These are phyloP conservation scores for Cutaneotrichosporon cutaneum DNA, from an alignment of 1,284 basidiomycete genomes.

Conservation along the genomic window DNA sequence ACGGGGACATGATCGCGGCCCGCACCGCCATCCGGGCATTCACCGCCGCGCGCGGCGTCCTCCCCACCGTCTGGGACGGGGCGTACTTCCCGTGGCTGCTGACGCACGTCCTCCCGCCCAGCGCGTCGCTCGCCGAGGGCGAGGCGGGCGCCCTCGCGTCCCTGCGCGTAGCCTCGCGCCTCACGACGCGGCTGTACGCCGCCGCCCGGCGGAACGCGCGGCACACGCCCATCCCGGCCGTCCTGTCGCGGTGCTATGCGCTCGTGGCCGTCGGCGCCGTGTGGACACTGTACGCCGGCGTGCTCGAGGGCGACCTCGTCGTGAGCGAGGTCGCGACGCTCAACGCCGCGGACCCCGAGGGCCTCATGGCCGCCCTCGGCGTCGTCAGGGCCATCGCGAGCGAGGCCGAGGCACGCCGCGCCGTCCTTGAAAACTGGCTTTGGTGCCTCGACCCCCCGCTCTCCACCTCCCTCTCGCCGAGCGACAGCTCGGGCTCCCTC, in stretches of 20 bases:
- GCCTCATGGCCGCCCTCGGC: background rate
- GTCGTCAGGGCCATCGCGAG: background rate
- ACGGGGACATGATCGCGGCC: background rate
- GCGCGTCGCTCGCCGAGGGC: background rate
- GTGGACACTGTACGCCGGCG: background rate
- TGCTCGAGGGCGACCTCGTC: slow-evolving; percentile 1
- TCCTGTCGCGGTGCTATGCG: background rate
- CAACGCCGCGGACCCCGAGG: slow-evolving; percentile 4
- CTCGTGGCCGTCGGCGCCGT: background rate
- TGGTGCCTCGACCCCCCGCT: background rate
- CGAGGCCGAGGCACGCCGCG: background rate
- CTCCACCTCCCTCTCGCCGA: background rate
- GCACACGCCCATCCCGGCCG: background rate
- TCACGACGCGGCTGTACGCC: background rate
- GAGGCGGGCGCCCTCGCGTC: background rate
- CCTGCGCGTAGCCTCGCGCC: background rate
- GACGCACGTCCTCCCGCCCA: background rate
- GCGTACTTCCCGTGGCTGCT: slow-evolving; percentile 1
- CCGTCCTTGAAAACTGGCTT: background rate
- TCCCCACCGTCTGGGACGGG: background rate
- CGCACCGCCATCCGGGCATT: background rate
- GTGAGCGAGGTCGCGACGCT: background rate
- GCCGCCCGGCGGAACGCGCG: background rate
- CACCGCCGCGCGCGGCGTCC: background rate
- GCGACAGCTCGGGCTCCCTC: background rate